These are phyloP conservation scores for Fraxinus anomala DNA, from an alignment of 257 asterid species.

Conservation along the genomic window DNA sequence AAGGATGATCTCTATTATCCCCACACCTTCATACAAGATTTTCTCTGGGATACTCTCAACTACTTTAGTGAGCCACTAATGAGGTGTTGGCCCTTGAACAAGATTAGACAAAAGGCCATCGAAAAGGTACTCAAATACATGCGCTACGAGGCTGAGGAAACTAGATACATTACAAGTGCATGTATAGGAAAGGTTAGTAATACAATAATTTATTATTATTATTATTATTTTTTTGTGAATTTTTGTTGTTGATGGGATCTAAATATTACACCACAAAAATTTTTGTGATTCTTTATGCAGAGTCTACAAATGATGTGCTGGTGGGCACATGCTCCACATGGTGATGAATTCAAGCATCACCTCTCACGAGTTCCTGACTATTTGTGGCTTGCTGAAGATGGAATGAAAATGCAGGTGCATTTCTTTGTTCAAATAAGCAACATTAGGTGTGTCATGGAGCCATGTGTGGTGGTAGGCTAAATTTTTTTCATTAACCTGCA, in stretches of 20 bases:
- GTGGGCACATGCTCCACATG: slow-evolving; percentile 70
- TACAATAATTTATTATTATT: too few species aligned
- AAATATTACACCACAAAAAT: too few species aligned
- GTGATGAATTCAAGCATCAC: slow-evolving; percentile 70
- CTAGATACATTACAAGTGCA: slow-evolving; percentile 58
- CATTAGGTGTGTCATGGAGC: too few species aligned
- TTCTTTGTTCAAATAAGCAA: too few species aligned
- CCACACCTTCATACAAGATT: slow-evolving; percentile 59
- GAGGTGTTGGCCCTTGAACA: slow-evolving; percentile 69
- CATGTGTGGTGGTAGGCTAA: neutral
- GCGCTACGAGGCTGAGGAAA: slow-evolving; percentile 62
- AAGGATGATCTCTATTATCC: slow-evolving; percentile 73
- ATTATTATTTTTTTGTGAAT: too few species aligned
- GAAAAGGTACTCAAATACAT: slow-evolving; percentile 55
- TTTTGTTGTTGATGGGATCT: too few species aligned
- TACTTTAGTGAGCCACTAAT: slow-evolving; percentile 62
- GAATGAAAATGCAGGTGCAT: slow-evolving; percentile 80
- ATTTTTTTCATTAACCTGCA: slow-evolving; percentile 4
- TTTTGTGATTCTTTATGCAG: slow-evolving; percentile 31
- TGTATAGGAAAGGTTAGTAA: slow-evolving; percentile 55
- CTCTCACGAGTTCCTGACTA: slow-evolving; percentile 77
- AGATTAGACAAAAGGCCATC: slow-evolving; percentile 56
- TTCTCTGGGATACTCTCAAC: slow-evolving; percentile 60
- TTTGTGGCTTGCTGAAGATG: slow-evolving; percentile 89
- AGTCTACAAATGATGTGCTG: slow-evolving; percentile 85